Evolutionary conservation across 2,329 filamentous ascomycete genomes (phyloP).

Genomic region (Exophiala lecanii-corni): DNA sequence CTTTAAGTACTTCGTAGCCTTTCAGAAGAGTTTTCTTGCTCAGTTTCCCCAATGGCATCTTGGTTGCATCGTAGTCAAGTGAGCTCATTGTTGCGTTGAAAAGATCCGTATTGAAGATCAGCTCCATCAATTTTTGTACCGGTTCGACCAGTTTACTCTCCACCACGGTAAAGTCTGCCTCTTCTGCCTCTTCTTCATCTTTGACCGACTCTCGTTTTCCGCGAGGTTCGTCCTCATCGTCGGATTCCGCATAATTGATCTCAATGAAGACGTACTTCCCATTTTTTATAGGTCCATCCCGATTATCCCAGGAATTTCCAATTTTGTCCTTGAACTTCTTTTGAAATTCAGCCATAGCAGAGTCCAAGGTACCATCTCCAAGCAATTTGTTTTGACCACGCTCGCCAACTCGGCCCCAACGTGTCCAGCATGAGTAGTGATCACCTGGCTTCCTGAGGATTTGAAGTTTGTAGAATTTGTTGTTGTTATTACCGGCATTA

Average conservation of each 20-base stretch:
- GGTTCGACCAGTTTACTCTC: slow-evolving; percentile 55
- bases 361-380: slow-evolving; percentile 34
- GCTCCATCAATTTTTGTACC: slow-evolving; percentile 65
- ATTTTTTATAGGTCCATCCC: slow-evolving; percentile 46
- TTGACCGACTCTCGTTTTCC: slow-evolving; percentile 27
- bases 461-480: slow-evolving; percentile 63
- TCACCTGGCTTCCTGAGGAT: slow-evolving; percentile 41
- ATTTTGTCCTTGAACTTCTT: slow-evolving; percentile 58
- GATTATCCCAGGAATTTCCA: slow-evolving; percentile 48
- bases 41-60: slow-evolving; percentile 78
- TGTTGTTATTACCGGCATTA: slow-evolving; percentile 49
- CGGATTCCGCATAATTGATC: slow-evolving; percentile 69
- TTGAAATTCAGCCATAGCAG: slow-evolving; percentile 44
- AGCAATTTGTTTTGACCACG: slow-evolving; percentile 43
- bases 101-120: slow-evolving; percentile 77
- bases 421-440: slow-evolving; percentile 58
- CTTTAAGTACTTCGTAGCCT: slow-evolving; percentile 73
- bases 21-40: slow-evolving; percentile 70
- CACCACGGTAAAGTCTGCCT: slow-evolving; percentile 24
- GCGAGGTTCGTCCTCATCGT: slow-evolving; percentile 40
- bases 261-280: slow-evolving; percentile 77
- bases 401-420: slow-evolving; percentile 73
- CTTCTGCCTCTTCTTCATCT: slow-evolving; percentile 29
- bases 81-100: slow-evolving; percentile 54
- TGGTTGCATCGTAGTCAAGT: slow-evolving; percentile 50